These are phyloP conservation scores for Kluyveromyces nonfermentans DNA, from an alignment of 805 yeast genomes.

Conservation along the genomic window DNA sequence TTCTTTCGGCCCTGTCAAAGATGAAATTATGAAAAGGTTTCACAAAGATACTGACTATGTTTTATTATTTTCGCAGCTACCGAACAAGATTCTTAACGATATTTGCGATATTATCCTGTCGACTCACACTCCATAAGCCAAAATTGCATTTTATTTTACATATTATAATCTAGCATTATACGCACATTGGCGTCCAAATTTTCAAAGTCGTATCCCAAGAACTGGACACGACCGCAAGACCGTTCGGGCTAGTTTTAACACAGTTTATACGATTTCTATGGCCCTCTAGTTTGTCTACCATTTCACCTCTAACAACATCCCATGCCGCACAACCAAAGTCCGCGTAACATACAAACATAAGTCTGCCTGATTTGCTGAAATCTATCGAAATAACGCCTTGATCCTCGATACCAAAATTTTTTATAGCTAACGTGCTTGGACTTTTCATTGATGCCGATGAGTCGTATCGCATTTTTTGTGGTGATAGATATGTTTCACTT, in stretches of 20 bases:
- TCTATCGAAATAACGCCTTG: conserved; percentile 70
- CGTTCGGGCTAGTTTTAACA: conserved; percentile 62
- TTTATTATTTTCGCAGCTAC: conserved; percentile 20
- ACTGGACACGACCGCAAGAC: conserved; percentile 65
- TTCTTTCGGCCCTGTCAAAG: conserved; percentile 18
- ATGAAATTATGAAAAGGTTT: conserved; percentile 11
- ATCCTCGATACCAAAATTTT: conserved; percentile 35
- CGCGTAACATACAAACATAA: conserved; percentile 65
- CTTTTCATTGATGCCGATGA: conserved; percentile 12
- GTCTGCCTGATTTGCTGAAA: conserved; percentile 63
- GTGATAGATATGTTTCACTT: conserved; percentile 11
- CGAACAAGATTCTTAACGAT: conserved; percentile 14
- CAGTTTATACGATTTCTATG: conserved; percentile 54
- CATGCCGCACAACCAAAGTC: conserved; percentile 68
- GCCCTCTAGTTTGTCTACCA: conserved; percentile 58
- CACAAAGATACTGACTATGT: conserved; percentile 17
- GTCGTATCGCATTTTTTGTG: conserved; percentile 17
- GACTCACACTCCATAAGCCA: not conserved
- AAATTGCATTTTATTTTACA: not conserved
- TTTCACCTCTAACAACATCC: conserved; percentile 60
- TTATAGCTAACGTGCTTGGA: conserved; percentile 8
- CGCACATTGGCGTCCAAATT: conserved; percentile 45
- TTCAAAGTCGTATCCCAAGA: conserved; percentile 73
- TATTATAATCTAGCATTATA: conserved; percentile 4
- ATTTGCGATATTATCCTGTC: conserved; percentile 2